Percentiles rank a stretch among this genome's conserved stretches.
Evolutionary conservation across 2,329 filamentous ascomycete species (phyloP).

Genomic region (Aureobasidium vineae): DNA sequence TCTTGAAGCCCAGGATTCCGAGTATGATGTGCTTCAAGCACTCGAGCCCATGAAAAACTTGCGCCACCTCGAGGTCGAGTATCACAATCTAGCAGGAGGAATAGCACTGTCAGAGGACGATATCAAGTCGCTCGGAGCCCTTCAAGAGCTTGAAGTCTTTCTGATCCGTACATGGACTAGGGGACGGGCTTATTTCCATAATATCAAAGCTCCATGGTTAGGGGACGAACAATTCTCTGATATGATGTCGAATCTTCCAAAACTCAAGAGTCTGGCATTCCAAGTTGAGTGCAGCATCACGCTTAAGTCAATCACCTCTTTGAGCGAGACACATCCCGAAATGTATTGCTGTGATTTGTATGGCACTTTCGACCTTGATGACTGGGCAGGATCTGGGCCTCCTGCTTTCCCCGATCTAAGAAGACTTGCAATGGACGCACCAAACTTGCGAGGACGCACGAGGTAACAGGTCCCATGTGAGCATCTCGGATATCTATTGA

Average conservation of each 20-base stretch:
- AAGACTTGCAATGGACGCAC: conserved; percentile 4
- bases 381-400: not conserved
- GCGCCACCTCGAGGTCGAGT: conserved; percentile 4
- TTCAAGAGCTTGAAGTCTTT: not conserved
- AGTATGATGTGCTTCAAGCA: not conserved
- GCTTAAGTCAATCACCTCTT: not conserved
- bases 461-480: not conserved
- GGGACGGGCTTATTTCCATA: not conserved
- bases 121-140: not conserved
- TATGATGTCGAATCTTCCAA: conserved; percentile 4
- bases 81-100: not conserved
- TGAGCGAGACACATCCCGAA: conserved; percentile 1
- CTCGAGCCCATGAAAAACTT: not conserved
- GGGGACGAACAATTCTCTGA: not conserved
- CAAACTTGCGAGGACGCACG: conserved; percentile 4
- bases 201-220: not conserved
- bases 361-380: not conserved
- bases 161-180: not conserved
- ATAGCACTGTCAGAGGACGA: not conserved
- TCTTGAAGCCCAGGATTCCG: not conserved
- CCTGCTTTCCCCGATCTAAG: not conserved
- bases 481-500: not conserved
- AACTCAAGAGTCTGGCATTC: conserved; percentile 1
- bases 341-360: conserved; percentile 12
- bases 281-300: conserved; percentile 6